phyloP scores from a whole-genome alignment of 768 basidiomycete genomes.

The Epithele typhae region DNA sequence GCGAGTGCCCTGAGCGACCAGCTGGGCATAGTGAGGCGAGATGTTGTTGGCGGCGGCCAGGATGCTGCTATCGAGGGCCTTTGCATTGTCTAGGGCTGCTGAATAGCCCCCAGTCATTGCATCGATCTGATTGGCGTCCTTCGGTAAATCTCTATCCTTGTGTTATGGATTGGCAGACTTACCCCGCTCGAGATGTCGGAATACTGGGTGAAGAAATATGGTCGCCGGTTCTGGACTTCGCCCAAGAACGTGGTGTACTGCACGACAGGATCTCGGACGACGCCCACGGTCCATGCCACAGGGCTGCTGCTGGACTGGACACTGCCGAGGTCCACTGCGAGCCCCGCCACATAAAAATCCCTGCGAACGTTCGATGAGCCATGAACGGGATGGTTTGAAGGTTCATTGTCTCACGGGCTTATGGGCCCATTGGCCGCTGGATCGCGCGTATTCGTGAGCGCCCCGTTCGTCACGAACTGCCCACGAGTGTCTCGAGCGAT shows the following conservation, averaged over 20 bases:
- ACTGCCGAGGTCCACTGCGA: conserved; percentile 21
- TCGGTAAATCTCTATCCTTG: background rate
- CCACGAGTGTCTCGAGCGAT: background rate
- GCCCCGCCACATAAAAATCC: conserved; percentile 17
- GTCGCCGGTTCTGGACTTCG: conserved; percentile 5
- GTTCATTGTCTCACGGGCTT: background rate
- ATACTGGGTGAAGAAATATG: conserved; percentile 8
- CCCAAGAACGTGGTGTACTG: conserved; percentile 15
- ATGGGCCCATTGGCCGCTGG: background rate
- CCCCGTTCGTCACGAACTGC: background rate
- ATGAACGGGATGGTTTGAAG: background rate
- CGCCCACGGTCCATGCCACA: conserved; percentile 23
- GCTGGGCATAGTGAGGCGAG: conserved; percentile 16
- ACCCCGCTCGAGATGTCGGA: background rate
- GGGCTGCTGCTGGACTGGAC: conserved; percentile 14
- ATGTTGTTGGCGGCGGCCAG: conserved; percentile 9
- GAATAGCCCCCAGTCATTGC: conserved; percentile 15
- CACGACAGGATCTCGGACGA: conserved; percentile 21
- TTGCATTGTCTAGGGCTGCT: conserved; percentile 14
- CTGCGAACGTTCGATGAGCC: background rate
- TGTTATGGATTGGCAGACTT: background rate
- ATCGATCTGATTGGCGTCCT: conserved; percentile 8
- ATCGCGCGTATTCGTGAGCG: background rate
- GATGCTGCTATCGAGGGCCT: conserved; percentile 16
- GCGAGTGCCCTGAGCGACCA: conserved; percentile 21